Percentiles rank a stretch among this genome's conserved stretches.
Evolutionary conservation across 1,284 basidiomycete genomes (phyloP).

Genomic region (Ganoderma meredithae): DNA sequence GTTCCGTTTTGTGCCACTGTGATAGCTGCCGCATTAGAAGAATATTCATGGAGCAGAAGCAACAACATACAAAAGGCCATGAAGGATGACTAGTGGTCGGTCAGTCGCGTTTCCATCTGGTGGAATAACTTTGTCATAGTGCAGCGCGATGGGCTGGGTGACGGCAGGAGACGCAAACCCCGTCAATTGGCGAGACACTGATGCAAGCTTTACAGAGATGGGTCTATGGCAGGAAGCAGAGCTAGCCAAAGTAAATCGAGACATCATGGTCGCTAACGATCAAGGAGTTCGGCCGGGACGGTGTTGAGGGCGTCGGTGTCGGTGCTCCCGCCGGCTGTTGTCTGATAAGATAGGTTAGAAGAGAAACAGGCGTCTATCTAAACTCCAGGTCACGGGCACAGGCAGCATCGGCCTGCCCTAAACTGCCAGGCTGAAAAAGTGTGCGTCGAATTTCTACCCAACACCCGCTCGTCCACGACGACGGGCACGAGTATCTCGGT

Average conservation of each 20-base stretch:
- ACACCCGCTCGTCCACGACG: slow-evolving; percentile 16
- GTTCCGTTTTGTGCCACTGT: slow-evolving; percentile 82
- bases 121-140: slow-evolving; percentile 52
- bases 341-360: slow-evolving; percentile 4
- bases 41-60: background rate
- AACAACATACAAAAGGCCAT: slow-evolving; percentile 67
- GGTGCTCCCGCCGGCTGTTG: background rate
- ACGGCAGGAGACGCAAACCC: slow-evolving; percentile 21
- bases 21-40: background rate
- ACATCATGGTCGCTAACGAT: background rate
- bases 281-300: background rate
- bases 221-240: background rate
- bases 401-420: slow-evolving; percentile 24
- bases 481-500: slow-evolving; percentile 24
- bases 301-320: background rate
- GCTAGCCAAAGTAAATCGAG: background rate
- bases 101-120: slow-evolving; percentile 48
- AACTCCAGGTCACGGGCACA: slow-evolving; percentile 5
- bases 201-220: background rate
- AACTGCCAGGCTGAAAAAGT: slow-evolving; percentile 27
- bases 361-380: slow-evolving; percentile 5
- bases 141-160: slow-evolving; percentile 46
- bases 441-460: slow-evolving; percentile 15
- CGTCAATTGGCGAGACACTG: background rate
- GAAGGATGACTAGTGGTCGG: slow-evolving; percentile 65